Conservation (phyloP, 2,329 filamentous ascomycete species). For the Fusarium sublunatum region DNA sequence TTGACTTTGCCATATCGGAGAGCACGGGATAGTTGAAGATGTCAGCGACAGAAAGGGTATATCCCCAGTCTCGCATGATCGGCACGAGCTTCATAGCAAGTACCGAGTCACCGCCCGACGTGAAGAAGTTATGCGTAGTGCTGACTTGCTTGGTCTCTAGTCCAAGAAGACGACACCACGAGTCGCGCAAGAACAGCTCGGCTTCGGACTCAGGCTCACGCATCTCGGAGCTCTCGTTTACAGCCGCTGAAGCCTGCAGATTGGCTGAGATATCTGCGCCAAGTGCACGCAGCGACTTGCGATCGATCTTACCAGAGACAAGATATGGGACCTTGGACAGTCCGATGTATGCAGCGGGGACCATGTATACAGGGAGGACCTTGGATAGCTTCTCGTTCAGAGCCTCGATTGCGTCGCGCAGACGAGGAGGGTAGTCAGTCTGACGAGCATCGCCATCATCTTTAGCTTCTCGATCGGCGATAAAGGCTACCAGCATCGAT, state of each 20-base stretch:
- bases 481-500: constrained; percentile 44
- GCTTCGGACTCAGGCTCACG: constrained; percentile 34
- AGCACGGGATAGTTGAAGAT: constrained; percentile 59
- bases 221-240: constrained; percentile 10
- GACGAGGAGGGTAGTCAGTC: constrained; percentile 36
- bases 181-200: constrained; percentile 46
- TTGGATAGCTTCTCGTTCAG: constrained; percentile 39
- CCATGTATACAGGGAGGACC: constrained; percentile 42
- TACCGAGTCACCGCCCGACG: constrained; percentile 62
- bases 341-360: constrained; percentile 38
- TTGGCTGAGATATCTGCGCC: constrained; percentile 37
- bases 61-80: constrained; percentile 52
- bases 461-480: constrained; percentile 38
- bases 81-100: constrained; percentile 62
- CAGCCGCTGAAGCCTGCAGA: constrained; percentile 28
- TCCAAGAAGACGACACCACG: constrained; percentile 54
- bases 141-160: constrained; percentile 49
- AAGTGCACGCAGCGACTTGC: constrained; percentile 37
- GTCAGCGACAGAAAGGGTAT: constrained; percentile 58
- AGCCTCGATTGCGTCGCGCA: constrained; percentile 30
- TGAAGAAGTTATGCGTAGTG: constrained; percentile 58
- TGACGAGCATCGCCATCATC: constrained; percentile 30
- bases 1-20: constrained; percentile 55
- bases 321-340: constrained; percentile 42
- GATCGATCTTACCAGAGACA: constrained; percentile 43